phyloP scores from a whole-genome alignment of 768 basidiomycete genomes.

The Leccinum obscurum region DNA sequence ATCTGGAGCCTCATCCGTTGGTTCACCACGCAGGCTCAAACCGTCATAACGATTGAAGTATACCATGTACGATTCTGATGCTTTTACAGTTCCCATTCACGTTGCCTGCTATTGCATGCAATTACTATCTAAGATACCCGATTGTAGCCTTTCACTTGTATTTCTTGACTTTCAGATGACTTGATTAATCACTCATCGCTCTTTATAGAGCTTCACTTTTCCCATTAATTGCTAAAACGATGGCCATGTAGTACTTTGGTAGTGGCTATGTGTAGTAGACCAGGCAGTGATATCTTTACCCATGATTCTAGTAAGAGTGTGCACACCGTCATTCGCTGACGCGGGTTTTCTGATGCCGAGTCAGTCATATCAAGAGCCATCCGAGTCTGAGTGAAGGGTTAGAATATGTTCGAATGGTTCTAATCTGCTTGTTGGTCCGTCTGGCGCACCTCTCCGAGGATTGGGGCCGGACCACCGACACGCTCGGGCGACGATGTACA shows the following conservation, averaged over 20 bases:
- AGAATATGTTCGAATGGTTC: too few relatives aligned
- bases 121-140: slow-evolving; percentile 21
- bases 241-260: background rate
- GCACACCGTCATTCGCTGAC: too few relatives aligned
- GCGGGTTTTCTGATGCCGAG: too few relatives aligned
- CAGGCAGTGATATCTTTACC: too few relatives aligned
- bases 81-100: background rate
- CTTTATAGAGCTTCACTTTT: background rate
- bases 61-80: background rate
- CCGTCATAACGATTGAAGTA: slow-evolving; percentile 14
- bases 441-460: too few relatives aligned
- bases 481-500: too few relatives aligned
- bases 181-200: too few relatives aligned
- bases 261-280: background rate
- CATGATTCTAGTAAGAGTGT: too few relatives aligned
- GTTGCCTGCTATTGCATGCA: slow-evolving; percentile 12
- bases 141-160: slow-evolving; percentile 17
- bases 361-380: too few relatives aligned
- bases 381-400: too few relatives aligned
- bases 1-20: slow-evolving; percentile 26
- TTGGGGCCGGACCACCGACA: too few relatives aligned
- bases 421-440: too few relatives aligned
- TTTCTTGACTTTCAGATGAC: background rate
- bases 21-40: slow-evolving; percentile 32
- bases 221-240: background rate